Base-by-base conservation (phyloP, 495 filamentous ascomycete species). In the Thozetella sp. region DNA sequence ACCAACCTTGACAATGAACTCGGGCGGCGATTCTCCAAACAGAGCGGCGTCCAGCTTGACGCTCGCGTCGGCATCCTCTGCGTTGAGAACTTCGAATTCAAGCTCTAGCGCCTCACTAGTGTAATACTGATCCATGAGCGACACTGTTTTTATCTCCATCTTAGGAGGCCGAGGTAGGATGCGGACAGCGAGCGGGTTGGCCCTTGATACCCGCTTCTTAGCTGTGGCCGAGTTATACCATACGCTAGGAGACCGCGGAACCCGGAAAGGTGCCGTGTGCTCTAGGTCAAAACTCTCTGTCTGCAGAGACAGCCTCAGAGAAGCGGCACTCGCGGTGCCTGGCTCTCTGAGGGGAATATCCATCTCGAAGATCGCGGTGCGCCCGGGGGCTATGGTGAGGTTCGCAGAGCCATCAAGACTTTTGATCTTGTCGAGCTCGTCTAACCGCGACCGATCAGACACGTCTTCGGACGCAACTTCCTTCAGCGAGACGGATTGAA, bases 151-250 rank as follows among this genome's bases (percentile, higher is more conserved):
- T 30, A 98, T 83, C 59, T 90, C 85, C 73, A 99, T 88, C 69
- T 97, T 98, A 0, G 95, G 95, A 43, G 95, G 95, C 67, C 95
- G 90, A 3, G 94, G 95, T 57, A 92, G 79, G 30, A 98, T 86
- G 51, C 83, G 90, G 26, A 89, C 80, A 62, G 74, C 62, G 19
- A 78, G 76, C 12, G 83, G 76, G 34, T 83, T 76, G 23, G 65
- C 59, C 43, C 82, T 74, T 22, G 80, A 73, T 2, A 89, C 50
- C 30, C 70, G 78, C 62, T 78, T 83, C 26, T 75, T 75, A 15
- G 68, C 72, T 2, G 74, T 62, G 22, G 73, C 74, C 19, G 80
- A 70, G 20, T 80, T 70, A 82, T 87, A 88, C 86, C 88, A 90
- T 1, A 74, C n/a, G 56, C 26, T 74, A 76, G 30, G 72, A 65